Evolutionary conservation across 805 yeast genomes (phyloP), one percentile per base, ranked within the genome.

Genomic region (Candida koratica): DNA sequence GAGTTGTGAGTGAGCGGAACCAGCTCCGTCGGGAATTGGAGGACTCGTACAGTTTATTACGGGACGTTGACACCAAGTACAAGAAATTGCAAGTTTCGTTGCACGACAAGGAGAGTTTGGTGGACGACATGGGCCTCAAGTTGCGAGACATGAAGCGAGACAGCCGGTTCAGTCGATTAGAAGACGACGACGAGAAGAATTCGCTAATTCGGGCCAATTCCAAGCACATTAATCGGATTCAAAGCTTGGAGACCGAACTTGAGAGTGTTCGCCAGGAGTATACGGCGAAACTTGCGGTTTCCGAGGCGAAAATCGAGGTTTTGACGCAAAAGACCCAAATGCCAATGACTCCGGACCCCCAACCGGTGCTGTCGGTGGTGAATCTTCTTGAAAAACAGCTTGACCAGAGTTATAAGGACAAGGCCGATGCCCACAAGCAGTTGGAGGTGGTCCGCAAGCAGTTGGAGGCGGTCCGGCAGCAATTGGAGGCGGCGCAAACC

Each of bases 191-290:
- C 22, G 67, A 64, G 33, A 61, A 55, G 44, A 43, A 61, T 18
- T 61, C 60, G 24, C 41, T 66, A 22, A 25, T 61, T 39, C 64
- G 48, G 43, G 52, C 60, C 1, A 68, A 64, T 37, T 42, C 60
- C 4, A 53, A 53, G 5, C 57, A 62, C 37, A 75, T 72, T 37
- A 56, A 61, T 8, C 57, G 63, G 33, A 49, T 67, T 23, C 60
- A 61, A 22, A 42, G 60, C 15, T 40, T 66, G 14, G 58, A 59
- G 36, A 46, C 55, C 15, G 79, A 74, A 17, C 52, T 61, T 27
- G 48, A 44, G 5, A 18, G 34, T n/a, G 7, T 38, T 12, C 30
- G 32, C n/a, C 37, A 43, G 12, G 65, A 59, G 17, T 51, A 61
- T 37, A 62, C 63, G 33, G 45, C 51, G 22, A 69, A 71, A 39